Conservation (phyloP, 1,139 yeast species). For the Petasospora fabianii region DNA sequence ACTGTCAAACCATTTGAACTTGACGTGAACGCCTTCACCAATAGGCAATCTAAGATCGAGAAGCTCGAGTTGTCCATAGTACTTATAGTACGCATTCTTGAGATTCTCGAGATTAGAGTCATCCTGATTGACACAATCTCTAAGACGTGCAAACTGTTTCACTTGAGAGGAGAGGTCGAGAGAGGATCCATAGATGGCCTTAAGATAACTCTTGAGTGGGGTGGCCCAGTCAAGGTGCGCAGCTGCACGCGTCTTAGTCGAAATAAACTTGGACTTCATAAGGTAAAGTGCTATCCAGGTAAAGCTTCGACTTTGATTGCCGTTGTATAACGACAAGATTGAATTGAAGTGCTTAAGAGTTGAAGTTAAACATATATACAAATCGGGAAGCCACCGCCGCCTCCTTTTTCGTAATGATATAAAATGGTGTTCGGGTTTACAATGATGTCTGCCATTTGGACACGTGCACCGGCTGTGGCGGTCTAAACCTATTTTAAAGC, state of each 20-base stretch:
- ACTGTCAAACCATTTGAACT: constrained; percentile 82
- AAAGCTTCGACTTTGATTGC: too few relatives aligned
- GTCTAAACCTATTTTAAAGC: not conserved
- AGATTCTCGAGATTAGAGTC: constrained; percentile 11
- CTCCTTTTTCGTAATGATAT: not conserved
- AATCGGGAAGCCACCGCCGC: not conserved
- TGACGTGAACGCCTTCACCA: constrained; percentile 52
- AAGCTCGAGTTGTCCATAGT: constrained; percentile 80
- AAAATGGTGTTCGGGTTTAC: constrained; percentile 3
- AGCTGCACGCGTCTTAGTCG: constrained; percentile 44
- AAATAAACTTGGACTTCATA: constrained; percentile 26
- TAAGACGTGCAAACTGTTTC: constrained; percentile 49
- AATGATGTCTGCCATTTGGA: constrained; percentile 5
- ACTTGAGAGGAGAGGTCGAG: constrained; percentile 59
- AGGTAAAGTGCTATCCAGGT: too few relatives aligned
- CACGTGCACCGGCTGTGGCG: constrained; percentile 7
- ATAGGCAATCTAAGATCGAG: constrained; percentile 75
- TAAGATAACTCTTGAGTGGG: constrained; percentile 58
- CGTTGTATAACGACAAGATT: too few relatives aligned
- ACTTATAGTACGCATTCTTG: constrained; percentile 44
- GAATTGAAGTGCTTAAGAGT: too few relatives aligned
- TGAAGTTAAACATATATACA: too few relatives aligned
- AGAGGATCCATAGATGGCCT: constrained; percentile 60
- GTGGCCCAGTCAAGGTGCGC: constrained; percentile 62
- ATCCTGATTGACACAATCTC: constrained; percentile 58